Evolutionary conservation across 345 rosid genomes (phyloP).

Genomic region (Salix exigua): DNA sequence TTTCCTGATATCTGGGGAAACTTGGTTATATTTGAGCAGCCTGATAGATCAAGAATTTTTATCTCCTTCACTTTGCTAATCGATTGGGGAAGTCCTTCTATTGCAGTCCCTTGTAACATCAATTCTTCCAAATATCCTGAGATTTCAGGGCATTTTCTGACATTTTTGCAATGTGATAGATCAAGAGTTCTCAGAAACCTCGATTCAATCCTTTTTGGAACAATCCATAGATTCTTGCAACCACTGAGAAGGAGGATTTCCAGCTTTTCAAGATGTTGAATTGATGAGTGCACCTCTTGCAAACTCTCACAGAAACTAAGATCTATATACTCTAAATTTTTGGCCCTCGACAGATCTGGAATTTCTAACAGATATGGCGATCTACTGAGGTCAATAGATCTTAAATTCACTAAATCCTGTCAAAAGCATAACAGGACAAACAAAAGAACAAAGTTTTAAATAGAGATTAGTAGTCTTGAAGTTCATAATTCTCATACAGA

Average conservation of each 20-base stretch:
- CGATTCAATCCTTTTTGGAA: neutral
- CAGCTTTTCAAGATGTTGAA: constrained; percentile 5
- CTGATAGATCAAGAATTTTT: neutral
- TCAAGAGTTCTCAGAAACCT: neutral
- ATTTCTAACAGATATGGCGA: neutral
- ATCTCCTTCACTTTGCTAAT: no score
- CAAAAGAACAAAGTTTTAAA: no score
- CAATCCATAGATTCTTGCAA: neutral
- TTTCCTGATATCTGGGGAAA: neutral
- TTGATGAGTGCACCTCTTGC: neutral
- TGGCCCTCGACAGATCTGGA: constrained; percentile 8
- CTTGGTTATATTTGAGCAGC: neutral
- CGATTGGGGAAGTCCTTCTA: no score
- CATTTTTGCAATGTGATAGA: neutral
- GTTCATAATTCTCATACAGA: no score
- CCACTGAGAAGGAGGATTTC: neutral
- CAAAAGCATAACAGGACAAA: no score
- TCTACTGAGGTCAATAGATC: neutral
- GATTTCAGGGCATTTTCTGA: neutral
- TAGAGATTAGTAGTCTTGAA: no score
- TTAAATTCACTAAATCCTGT: neutral
- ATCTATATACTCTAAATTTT: neutral
- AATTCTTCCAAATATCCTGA: neutral
- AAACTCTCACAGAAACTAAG: neutral
- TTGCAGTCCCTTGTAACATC: no score